Evolutionary conservation across 441 rosid species (phyloP).

Genomic region (Populus tomentosa): DNA sequence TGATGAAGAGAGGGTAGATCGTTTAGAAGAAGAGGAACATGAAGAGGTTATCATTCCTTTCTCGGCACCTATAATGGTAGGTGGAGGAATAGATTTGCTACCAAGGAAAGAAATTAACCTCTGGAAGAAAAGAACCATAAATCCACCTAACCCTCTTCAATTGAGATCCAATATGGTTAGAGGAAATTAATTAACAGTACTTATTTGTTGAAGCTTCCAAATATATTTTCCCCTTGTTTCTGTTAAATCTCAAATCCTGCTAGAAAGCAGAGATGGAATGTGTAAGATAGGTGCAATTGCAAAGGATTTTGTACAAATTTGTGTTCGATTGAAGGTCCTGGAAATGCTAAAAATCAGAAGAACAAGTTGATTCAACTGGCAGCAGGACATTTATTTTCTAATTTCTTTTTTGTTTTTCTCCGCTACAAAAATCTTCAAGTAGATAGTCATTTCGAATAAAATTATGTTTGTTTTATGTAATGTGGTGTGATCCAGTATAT

Average conservation of each 20-base stretch:
- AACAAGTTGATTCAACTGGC: too few relatives aligned
- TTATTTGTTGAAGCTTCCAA: neutral
- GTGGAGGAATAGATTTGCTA: conserved; percentile 28
- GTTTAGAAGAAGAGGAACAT: conserved; percentile 16
- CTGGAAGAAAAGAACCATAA: conserved; percentile 87
- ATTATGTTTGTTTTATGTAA: too few relatives aligned
- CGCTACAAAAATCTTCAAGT: too few relatives aligned
- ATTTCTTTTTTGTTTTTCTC: too few relatives aligned
- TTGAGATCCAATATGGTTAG: conserved; percentile 24
- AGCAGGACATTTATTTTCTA: too few relatives aligned
- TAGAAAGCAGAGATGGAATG: neutral
- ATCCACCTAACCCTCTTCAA: conserved; percentile 66
- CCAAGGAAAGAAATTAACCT: conserved; percentile 68
- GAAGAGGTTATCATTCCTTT: conserved; percentile 53
- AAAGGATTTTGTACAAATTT: neutral
- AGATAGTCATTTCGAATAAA: too few relatives aligned
- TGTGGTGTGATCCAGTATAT: too few relatives aligned
- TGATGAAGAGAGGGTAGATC: conserved; percentile 39
- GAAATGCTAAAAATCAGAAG: too few relatives aligned
- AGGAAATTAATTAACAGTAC: neutral
- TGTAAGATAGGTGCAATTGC: neutral
- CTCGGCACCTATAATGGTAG: conserved; percentile 56
- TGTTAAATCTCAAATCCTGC: neutral
- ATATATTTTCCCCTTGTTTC: neutral
- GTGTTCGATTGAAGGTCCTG: neutral